Conservation (phyloP, 441 rosid species). For the Sinapis alba region DNA sequence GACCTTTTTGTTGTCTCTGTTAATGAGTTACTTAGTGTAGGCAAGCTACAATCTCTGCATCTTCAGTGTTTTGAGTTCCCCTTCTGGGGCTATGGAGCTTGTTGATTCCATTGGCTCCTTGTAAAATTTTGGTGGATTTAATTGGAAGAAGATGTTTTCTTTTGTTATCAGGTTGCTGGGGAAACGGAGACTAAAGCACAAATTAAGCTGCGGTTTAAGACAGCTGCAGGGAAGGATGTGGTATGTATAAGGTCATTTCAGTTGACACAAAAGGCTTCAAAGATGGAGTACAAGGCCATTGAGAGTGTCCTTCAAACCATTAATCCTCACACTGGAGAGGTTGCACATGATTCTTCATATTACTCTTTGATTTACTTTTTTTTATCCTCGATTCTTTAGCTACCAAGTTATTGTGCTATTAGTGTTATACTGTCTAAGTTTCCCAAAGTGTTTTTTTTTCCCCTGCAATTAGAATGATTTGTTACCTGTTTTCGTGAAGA, state of each 20-base stretch:
- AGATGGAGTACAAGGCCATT: constrained; percentile 97
- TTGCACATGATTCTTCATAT: constrained; percentile 9
- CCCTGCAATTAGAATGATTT: constrained; percentile 5
- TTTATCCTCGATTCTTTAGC: background rate
- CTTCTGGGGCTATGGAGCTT: too few species aligned
- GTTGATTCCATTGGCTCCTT: too few species aligned
- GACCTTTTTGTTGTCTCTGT: too few species aligned
- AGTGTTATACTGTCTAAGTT: constrained; percentile 7
- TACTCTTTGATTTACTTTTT: background rate
- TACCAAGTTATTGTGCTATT: background rate
- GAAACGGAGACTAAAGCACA: constrained; percentile 98
- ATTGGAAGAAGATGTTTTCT: background rate
- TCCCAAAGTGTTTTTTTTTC: background rate
- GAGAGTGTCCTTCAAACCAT: constrained; percentile 98
- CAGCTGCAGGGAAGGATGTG: constrained; percentile 93
- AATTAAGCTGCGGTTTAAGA: constrained; percentile 89
- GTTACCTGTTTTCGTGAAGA: background rate
- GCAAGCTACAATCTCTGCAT: too few species aligned
- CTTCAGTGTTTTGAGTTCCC: too few species aligned
- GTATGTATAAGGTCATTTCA: constrained; percentile 98
- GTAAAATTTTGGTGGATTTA: too few species aligned
- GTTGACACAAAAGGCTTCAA: constrained; percentile 90
- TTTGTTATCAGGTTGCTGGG: constrained; percentile 76
- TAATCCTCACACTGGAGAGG: constrained; percentile 97
- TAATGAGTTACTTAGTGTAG: too few species aligned